Conservation (phyloP, 1,284 basidiomycete genomes). For the Apiotrichum porosum region DNA sequence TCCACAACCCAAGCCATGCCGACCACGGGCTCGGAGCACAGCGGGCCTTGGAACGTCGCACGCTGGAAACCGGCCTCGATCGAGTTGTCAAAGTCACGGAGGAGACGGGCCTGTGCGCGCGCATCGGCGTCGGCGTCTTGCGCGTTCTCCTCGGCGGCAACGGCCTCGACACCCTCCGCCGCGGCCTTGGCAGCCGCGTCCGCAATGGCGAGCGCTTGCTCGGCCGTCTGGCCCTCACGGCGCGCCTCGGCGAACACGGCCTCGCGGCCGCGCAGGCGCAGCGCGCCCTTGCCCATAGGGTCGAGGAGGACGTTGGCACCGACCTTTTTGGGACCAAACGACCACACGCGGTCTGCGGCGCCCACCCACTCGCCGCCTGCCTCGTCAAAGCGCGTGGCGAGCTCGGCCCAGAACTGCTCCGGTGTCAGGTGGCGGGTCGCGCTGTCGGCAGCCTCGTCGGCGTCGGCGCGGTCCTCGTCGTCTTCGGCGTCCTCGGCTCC, state of each 20-base stretch:
- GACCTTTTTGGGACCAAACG: constrained; percentile 82
- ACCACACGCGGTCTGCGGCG: constrained; percentile 72
- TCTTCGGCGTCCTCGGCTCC: constrained; percentile 20
- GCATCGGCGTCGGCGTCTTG: constrained; percentile 20
- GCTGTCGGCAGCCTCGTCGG: constrained; percentile 42
- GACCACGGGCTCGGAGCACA: constrained; percentile 92
- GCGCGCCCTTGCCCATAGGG: constrained; percentile 32
- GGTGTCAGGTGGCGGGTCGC: constrained; percentile 57
- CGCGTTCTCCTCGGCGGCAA: constrained; percentile 11
- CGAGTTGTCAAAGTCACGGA: constrained; percentile 68
- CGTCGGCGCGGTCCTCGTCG: constrained; percentile 21
- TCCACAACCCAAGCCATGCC: constrained; percentile 92
- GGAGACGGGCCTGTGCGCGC: constrained; percentile 31
- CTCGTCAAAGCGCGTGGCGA: constrained; percentile 62
- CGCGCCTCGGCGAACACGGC: constrained; percentile 39
- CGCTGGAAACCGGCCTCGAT: constrained; percentile 94
- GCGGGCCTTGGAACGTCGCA: constrained; percentile 85
- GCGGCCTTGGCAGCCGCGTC: constrained; percentile 19
- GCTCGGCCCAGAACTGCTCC: constrained; percentile 73
- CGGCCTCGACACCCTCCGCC: constrained; percentile 13
- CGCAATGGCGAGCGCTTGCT: constrained; percentile 39
- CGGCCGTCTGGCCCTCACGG: constrained; percentile 40
- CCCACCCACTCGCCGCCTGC: constrained; percentile 77
- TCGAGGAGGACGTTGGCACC: constrained; percentile 88
- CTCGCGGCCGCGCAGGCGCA: constrained; percentile 36